Percentiles rank a stretch among this genome's conserved stretches.
phyloP scores from a whole-genome alignment of 148 eudicot species.

The Silene latifolia region DNA sequence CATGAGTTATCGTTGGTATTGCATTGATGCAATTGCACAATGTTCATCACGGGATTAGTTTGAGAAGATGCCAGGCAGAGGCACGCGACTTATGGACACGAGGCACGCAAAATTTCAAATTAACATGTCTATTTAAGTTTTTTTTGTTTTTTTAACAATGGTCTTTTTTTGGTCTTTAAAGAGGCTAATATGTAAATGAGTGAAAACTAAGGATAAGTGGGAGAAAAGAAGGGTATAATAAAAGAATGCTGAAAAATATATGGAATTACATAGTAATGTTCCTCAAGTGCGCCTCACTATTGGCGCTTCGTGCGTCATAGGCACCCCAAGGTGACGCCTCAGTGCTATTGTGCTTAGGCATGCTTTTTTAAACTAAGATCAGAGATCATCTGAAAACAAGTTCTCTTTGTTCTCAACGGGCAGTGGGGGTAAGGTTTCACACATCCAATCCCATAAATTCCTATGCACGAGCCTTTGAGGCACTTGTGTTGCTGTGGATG shows the following conservation, averaged over 20 bases:
- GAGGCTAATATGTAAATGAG: neutral
- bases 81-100: neutral
- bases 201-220: neutral
- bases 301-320: neutral
- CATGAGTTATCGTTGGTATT: neutral
- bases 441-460: neutral
- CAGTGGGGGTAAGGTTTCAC: neutral
- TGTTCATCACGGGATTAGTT: neutral
- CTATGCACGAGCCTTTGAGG: neutral
- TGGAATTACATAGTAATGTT: neutral
- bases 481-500: neutral
- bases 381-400: neutral
- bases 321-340: neutral
- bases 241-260: no score
- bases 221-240: neutral
- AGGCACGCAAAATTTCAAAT: neutral
- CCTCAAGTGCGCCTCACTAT: neutral
- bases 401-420: neutral
- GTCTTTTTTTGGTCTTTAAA: neutral
- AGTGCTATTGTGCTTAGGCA: neutral
- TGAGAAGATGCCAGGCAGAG: neutral
- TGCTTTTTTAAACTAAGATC: neutral
- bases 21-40: neutral
- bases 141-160: neutral
- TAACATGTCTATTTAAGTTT: no score